phyloP scores from a whole-genome alignment of 192 early-diverging fungal species.

The Mortierella hygrophila region DNA sequence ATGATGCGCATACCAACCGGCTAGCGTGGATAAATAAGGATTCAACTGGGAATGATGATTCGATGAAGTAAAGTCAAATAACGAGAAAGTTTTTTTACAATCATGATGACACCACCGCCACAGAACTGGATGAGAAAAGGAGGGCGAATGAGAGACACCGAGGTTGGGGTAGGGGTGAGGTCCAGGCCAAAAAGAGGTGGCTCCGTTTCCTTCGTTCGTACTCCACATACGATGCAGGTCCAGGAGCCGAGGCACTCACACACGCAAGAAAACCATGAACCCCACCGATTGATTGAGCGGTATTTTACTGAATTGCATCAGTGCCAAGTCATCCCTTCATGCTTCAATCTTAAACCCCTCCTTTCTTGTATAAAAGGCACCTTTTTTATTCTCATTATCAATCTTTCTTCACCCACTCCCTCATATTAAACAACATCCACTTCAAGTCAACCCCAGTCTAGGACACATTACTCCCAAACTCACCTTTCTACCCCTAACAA shows the following conservation, averaged over 20 bases:
- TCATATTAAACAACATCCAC: not conserved
- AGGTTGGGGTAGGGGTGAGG: not conserved
- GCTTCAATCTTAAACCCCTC: not conserved
- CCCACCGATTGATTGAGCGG: not conserved
- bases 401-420: not conserved
- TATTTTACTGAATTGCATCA: not conserved
- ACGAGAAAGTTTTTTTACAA: not conserved
- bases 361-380: not conserved
- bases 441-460: not conserved
- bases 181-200: not conserved
- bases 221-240: not conserved
- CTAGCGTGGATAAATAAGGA: not conserved
- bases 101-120: slow-evolving; percentile 1
- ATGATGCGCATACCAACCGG: not conserved
- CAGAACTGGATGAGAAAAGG: not conserved
- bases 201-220: not conserved
- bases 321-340: not conserved
- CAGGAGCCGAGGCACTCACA: not conserved
- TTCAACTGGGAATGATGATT: slow-evolving; percentile 15
- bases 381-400: not conserved
- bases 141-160: not conserved
- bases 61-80: slow-evolving; percentile 7
- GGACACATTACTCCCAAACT: not conserved
- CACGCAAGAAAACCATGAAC: too few relatives aligned
- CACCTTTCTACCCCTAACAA: not conserved